Conservation (phyloP, 805 yeast genomes). For the Candida caryicola region DNA sequence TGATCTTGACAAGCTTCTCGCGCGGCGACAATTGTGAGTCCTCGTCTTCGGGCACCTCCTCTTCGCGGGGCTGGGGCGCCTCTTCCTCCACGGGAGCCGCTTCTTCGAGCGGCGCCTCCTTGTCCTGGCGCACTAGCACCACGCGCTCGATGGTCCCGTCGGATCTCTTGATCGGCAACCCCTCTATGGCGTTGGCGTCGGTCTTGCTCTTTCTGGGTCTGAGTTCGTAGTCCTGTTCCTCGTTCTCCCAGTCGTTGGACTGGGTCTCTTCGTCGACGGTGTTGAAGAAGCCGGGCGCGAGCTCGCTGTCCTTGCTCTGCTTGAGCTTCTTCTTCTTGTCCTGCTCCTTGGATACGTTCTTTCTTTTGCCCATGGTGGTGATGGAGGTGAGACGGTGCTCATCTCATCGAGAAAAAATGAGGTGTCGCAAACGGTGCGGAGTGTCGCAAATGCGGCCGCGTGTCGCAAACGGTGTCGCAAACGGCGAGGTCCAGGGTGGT, state of each 20-base stretch:
- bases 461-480: too few relatives aligned
- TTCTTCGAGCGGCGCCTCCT: slow-evolving; percentile 19
- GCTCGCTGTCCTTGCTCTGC: slow-evolving; percentile 41
- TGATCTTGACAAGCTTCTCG: slow-evolving; percentile 57
- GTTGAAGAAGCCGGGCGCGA: slow-evolving; percentile 35
- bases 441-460: too few relatives aligned
- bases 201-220: slow-evolving; percentile 57
- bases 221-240: slow-evolving; percentile 76
- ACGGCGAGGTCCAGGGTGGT: too few relatives aligned
- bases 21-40: slow-evolving; percentile 48
- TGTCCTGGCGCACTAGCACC: slow-evolving; percentile 28
- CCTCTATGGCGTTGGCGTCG: slow-evolving; percentile 53
- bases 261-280: slow-evolving; percentile 12
- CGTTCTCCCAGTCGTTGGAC: slow-evolving; percentile 56
- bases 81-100: slow-evolving; percentile 15
- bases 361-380: slow-evolving; percentile 33
- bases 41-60: slow-evolving; percentile 33
- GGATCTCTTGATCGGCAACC: slow-evolving; percentile 72
- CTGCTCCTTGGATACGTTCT: slow-evolving; percentile 19
- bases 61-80: slow-evolving; percentile 17
- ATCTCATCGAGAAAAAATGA: slow-evolving; percentile 1
- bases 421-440: too few relatives aligned
- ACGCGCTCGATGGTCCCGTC: slow-evolving; percentile 78
- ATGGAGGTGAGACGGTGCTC: background rate
- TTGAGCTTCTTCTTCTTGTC: slow-evolving; percentile 35